These are phyloP conservation scores for Vitis hybrid DNA, from an alignment of 177 flowering plant species.

Conservation along the genomic window DNA sequence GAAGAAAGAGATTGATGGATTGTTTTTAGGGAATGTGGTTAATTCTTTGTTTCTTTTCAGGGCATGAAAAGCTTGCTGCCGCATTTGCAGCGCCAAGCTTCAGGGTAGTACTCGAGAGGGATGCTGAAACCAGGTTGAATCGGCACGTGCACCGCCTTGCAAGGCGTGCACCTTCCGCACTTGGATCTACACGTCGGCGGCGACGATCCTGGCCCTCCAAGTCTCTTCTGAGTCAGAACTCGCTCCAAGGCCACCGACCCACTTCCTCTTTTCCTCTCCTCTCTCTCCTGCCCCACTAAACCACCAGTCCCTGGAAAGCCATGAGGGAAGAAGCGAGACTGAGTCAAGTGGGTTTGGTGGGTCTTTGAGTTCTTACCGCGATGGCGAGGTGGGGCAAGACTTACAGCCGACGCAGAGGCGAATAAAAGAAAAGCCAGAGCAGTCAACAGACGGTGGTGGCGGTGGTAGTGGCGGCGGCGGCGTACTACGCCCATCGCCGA, in stretches of 20 bases:
- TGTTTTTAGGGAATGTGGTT: neutral
- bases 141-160: constrained; percentile 68
- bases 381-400: constrained; percentile 23
- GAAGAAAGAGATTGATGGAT: neutral
- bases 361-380: constrained; percentile 25
- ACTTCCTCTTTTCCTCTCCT: constrained; percentile 7
- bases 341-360: neutral
- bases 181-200: constrained; percentile 75
- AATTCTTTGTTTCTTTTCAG: constrained; percentile 14
- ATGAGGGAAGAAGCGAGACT: neutral
- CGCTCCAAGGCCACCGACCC: constrained; percentile 10
- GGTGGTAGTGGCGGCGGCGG: constrained; percentile 24
- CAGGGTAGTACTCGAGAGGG: constrained; percentile 83
- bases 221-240: constrained; percentile 32
- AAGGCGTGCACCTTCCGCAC: constrained; percentile 72
- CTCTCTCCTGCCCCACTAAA: constrained; percentile 5
- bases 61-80: constrained; percentile 73
- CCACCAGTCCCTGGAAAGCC: neutral
- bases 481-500: constrained; percentile 39
- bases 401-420: constrained; percentile 18
- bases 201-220: constrained; percentile 61
- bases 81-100: constrained; percentile 92
- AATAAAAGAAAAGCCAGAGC: constrained; percentile 40
- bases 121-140: constrained; percentile 60
- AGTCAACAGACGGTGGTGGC: constrained; percentile 9